Percentiles rank a stretch among this genome's conserved stretches.
phyloP scores from a whole-genome alignment of 1,284 basidiomycete genomes.

The Pulveroboletus sp. region DNA sequence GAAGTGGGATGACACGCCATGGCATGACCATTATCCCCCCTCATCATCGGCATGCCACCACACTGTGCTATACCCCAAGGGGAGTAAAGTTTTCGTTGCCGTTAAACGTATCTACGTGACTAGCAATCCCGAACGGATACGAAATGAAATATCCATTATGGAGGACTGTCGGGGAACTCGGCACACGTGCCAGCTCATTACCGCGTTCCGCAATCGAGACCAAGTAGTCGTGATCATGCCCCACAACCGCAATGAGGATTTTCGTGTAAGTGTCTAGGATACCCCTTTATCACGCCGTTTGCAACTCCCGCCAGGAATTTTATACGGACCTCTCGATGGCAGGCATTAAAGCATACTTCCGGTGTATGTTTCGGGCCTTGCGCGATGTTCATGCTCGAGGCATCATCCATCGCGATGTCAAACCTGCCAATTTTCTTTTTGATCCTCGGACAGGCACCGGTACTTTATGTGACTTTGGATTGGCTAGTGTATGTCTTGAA shows the following conservation, averaged over 20 bases:
- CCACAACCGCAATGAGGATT: constrained; percentile 90
- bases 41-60: constrained; percentile 61
- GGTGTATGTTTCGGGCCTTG: constrained; percentile 87
- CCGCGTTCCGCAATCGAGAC: constrained; percentile 88
- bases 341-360: constrained; percentile 85
- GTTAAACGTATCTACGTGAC: constrained; percentile 98
- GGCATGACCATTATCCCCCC: constrained; percentile 67
- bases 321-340: constrained; percentile 67
- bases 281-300: background rate
- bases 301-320: constrained; percentile 54
- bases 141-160: constrained; percentile 94
- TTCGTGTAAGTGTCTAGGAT: constrained; percentile 60
- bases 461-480: constrained; percentile 92
- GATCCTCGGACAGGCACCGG: constrained; percentile 84
- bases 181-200: constrained; percentile 89
- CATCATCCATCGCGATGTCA: constrained; percentile 96
- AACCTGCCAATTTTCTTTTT: constrained; percentile 97
- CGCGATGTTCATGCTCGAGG: constrained; percentile 86
- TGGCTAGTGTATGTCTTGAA: constrained; percentile 74
- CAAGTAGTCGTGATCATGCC: constrained; percentile 96
- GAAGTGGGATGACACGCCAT: constrained; percentile 79
- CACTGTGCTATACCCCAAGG: constrained; percentile 39
- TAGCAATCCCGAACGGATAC: constrained; percentile 87
- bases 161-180: constrained; percentile 79
- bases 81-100: constrained; percentile 76